These are phyloP conservation scores for Cladosporium sp. DNA, from an alignment of 2,329 filamentous ascomycete genomes.

Conservation along the genomic window DNA sequence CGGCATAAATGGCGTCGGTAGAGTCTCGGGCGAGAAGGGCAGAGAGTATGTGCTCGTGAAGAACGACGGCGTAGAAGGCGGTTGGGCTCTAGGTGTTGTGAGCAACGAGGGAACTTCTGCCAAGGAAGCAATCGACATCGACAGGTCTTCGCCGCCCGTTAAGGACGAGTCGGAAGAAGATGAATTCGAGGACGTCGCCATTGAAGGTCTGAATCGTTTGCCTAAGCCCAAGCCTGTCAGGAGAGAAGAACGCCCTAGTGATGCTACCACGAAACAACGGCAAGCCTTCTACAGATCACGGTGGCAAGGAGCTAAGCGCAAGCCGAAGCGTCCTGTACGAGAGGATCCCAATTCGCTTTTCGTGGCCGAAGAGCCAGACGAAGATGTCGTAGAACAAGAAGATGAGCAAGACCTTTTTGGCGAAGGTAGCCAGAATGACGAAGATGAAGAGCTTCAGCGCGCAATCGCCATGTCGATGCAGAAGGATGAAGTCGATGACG, in stretches of 20 bases:
- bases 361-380: conserved; percentile 36
- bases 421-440: conserved; percentile 50
- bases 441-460: conserved; percentile 71
- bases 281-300: conserved; percentile 45
- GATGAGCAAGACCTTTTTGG: conserved; percentile 55
- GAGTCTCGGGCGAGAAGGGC: conserved; percentile 79
- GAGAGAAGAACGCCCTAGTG: conserved; percentile 35
- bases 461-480: conserved; percentile 82
- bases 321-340: conserved; percentile 18
- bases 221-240: conserved; percentile 53
- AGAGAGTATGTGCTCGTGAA: conserved; percentile 95
- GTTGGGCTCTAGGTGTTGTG: conserved; percentile 93
- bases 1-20: conserved; percentile 49
- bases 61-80: conserved; percentile 90
- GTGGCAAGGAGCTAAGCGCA: conserved; percentile 19
- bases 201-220: conserved; percentile 81
- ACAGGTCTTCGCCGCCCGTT: conserved; percentile 52
- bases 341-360: conserved; percentile 54
- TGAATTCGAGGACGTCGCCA: conserved; percentile 88
- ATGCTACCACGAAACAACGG: conserved; percentile 41
- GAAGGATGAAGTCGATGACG: conserved; percentile 49
- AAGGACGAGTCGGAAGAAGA: conserved; percentile 53
- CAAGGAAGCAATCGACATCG: conserved; percentile 89
- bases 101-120: conserved; percentile 74
- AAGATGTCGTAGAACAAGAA: conserved; percentile 27